Evolutionary conservation across 352 stramenopile species (phyloP).

Genomic region (Phytopythium mirpurense): DNA sequence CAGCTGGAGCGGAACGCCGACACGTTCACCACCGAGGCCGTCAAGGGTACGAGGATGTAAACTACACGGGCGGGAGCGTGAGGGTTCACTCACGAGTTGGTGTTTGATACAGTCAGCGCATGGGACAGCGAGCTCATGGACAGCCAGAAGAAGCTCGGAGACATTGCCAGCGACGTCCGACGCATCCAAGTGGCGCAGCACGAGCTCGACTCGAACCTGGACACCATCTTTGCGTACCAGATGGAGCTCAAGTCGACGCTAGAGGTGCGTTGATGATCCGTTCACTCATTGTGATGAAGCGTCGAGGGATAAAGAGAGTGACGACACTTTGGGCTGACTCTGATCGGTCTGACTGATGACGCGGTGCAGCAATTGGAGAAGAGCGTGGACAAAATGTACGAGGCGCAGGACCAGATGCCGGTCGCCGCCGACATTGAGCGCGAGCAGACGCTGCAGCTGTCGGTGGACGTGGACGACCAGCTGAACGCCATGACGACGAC

Average conservation of each 20-base stretch:
- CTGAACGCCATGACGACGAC: constrained; percentile 85
- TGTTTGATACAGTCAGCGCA: constrained; percentile 49
- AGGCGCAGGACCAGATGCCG: constrained; percentile 80
- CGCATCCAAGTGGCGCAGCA: constrained; percentile 85
- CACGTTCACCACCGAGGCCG: constrained; percentile 84
- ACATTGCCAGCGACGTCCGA: constrained; percentile 77
- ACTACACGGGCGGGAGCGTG: too few species aligned
- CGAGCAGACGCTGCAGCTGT: constrained; percentile 82
- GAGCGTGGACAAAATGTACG: constrained; percentile 88
- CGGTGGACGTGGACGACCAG: constrained; percentile 83
- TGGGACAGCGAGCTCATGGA: constrained; percentile 85
- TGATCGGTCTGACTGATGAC: neutral
- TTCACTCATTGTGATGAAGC: neutral
- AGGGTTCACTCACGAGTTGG: too few species aligned
- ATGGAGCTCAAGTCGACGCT: constrained; percentile 88
- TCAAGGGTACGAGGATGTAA: constrained; percentile 73
- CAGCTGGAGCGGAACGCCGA: constrained; percentile 80
- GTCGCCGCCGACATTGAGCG: constrained; percentile 81
- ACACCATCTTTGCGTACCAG: constrained; percentile 87
- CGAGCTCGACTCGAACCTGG: constrained; percentile 80
- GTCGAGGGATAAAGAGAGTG: too few species aligned
- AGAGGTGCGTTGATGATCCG: constrained; percentile 33
- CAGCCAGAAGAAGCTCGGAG: constrained; percentile 78
- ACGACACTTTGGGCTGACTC: neutral
- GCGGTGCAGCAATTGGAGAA: constrained; percentile 81